Conservation (phyloP, 805 yeast species). For the Torulaspora quercuum region DNA sequence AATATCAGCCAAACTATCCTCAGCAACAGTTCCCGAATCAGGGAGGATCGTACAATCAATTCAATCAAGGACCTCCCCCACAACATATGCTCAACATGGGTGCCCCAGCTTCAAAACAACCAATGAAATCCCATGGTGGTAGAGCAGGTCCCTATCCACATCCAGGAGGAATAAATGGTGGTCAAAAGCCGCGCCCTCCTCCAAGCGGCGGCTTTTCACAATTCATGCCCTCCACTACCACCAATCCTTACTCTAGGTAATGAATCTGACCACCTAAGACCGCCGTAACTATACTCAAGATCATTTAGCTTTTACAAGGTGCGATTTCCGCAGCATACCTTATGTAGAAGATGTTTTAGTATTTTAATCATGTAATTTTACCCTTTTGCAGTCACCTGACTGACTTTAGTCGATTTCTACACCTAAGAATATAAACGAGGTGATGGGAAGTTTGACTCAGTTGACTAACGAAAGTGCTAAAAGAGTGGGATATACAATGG, state of each 20-base stretch:
- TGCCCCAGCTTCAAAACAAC: slow-evolving; percentile 7
- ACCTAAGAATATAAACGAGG: background rate
- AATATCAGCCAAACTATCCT: slow-evolving; percentile 7
- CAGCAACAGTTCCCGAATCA: slow-evolving; percentile 9
- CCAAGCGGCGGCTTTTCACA: slow-evolving; percentile 34
- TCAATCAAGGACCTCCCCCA: slow-evolving; percentile 7
- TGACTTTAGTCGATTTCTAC: background rate
- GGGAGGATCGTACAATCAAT: slow-evolving; percentile 7
- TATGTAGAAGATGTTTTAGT: slow-evolving; percentile 2
- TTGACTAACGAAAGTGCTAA: background rate
- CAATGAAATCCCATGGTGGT: slow-evolving; percentile 12
- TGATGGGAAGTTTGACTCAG: background rate
- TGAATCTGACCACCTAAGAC: too few species aligned
- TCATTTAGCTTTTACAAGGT: background rate
- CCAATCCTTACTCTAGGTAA: slow-evolving; percentile 31
- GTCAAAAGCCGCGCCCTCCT: slow-evolving; percentile 16
- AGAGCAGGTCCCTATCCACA: slow-evolving; percentile 18
- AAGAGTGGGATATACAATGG: background rate
- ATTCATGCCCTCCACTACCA: slow-evolving; percentile 31
- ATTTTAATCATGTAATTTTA: slow-evolving; percentile 7
- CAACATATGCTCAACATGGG: slow-evolving; percentile 10
- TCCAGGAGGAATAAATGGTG: slow-evolving; percentile 2
- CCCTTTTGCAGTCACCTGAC: slow-evolving; percentile 8
- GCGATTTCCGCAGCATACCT: background rate
- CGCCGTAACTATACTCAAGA: background rate